phyloP scores from a whole-genome alignment of 2,329 filamentous ascomycete species.

The Pyrenochaeta sp. region DNA sequence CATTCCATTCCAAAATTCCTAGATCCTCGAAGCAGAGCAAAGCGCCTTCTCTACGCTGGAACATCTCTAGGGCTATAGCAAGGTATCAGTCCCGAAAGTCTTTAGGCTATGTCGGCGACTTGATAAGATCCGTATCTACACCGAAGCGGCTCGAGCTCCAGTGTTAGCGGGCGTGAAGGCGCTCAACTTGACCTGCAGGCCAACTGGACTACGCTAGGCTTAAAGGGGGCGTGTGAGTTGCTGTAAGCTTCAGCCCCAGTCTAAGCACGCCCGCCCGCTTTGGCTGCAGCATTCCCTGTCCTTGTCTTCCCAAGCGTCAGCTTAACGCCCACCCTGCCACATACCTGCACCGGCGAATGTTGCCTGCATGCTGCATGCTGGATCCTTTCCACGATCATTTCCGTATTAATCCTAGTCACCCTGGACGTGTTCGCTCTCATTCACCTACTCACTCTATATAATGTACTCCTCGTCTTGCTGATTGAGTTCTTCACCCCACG shows the following conservation, averaged over 20 bases:
- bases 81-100: neutral
- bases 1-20: slow-evolving; percentile 2
- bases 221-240: slow-evolving; percentile 27
- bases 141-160: slow-evolving; percentile 25
- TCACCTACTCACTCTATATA: slow-evolving; percentile 42
- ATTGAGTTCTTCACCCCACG: slow-evolving; percentile 20
- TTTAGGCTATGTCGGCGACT: neutral
- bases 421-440: slow-evolving; percentile 24
- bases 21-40: neutral
- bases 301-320: slow-evolving; percentile 39
- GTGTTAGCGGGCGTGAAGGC: slow-evolving; percentile 21
- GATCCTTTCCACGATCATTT: slow-evolving; percentile 34
- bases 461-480: slow-evolving; percentile 28
- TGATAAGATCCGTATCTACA: slow-evolving; percentile 5
- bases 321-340: slow-evolving; percentile 39
- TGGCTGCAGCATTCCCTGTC: slow-evolving; percentile 41
- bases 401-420: slow-evolving; percentile 24
- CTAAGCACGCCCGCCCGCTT: slow-evolving; percentile 34
- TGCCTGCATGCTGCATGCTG: slow-evolving; percentile 29
- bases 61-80: neutral
- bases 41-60: neutral
- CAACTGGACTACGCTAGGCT: slow-evolving; percentile 29
- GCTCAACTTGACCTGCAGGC: slow-evolving; percentile 34
- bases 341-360: slow-evolving; percentile 33
- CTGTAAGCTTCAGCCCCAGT: slow-evolving; percentile 49